Evolutionary conservation across 306 rosid species (phyloP), one percentile per base, ranked within the genome.

Genomic region (Vigna trinervia): DNA sequence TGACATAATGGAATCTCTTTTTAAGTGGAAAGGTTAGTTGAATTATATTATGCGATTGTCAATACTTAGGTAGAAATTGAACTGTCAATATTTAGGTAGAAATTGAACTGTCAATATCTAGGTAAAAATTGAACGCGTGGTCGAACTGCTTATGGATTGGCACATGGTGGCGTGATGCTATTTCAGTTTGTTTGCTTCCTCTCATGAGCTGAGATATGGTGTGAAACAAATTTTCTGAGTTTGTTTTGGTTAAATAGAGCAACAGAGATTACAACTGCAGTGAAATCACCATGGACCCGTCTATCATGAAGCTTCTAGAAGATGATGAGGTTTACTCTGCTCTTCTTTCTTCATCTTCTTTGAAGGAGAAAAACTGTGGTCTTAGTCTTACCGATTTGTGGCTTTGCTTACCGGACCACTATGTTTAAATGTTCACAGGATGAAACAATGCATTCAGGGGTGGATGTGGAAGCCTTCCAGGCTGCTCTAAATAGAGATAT

Each of bases 361-460:
- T 75, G 17, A 12, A 14, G 20, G 13, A 69, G 62, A 67, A 9
- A 57, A 19, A 54, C 23, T 10, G 6, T 45, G 15, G 36, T 48
- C n/a, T 56, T 11, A 30, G 8, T 46, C 8, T 23, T 32, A 67
- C 17, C 17, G 26, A 68, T 32, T 75, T 38, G 20, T 22, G 11
- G 32, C 39, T 20, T 38, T 22, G 15, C 53, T 78, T 79, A 30
- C 14, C 12, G 34, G 30, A 39, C 65, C 5, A 50, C 12, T 12
- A 14, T 19, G 38, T 62, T 73, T 72, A 64, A 32, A 17, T 71
- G 28, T 74, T 62, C 36, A 23, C 74, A 93, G 96, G 96, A 93
- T 53, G 97, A 93, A 77, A 88, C 87, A 28, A 91, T 91, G 95
- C 96, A 91, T 81, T 91, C 95, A 5, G 93, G 95, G 52, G 95